phyloP scores from a whole-genome alignment of 805 yeast genomes.

The Sugiyamaella marilandica region DNA sequence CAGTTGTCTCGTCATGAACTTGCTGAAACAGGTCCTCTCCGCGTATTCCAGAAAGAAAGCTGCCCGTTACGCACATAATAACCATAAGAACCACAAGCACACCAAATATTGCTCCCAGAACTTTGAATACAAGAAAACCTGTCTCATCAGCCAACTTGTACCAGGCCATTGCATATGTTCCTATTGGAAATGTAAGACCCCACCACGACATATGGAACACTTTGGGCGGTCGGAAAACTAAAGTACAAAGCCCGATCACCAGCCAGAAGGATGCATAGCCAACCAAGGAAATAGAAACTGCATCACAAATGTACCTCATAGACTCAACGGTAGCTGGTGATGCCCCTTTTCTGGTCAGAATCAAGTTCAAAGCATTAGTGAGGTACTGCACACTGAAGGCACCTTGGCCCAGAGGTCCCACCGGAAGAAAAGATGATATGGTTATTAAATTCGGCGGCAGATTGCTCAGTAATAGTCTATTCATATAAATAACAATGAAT shows the following conservation, averaged over 20 bases:
- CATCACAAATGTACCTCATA: conserved; percentile 35
- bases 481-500: conserved; percentile 51
- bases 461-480: conserved; percentile 55
- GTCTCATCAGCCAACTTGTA: conserved; percentile 43
- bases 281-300: conserved; percentile 42
- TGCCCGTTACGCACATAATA: conserved; percentile 31
- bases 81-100: conserved; percentile 42
- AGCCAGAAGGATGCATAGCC: conserved; percentile 60
- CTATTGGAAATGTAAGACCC: conserved; percentile 91
- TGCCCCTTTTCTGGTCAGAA: conserved; percentile 20
- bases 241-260: conserved; percentile 38
- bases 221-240: conserved; percentile 33
- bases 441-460: conserved; percentile 54
- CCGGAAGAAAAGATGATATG: conserved; percentile 60
- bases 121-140: conserved; percentile 53
- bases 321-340: conserved; percentile 26
- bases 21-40: not conserved
- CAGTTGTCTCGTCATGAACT: not conserved
- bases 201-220: conserved; percentile 57
- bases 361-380: conserved; percentile 40
- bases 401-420: conserved; percentile 86
- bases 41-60: not conserved
- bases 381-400: conserved; percentile 58
- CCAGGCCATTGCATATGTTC: conserved; percentile 70
- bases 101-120: conserved; percentile 59